phyloP scores from a whole-genome alignment of 1,284 basidiomycete genomes.

The Sporisorium scitamineum region DNA sequence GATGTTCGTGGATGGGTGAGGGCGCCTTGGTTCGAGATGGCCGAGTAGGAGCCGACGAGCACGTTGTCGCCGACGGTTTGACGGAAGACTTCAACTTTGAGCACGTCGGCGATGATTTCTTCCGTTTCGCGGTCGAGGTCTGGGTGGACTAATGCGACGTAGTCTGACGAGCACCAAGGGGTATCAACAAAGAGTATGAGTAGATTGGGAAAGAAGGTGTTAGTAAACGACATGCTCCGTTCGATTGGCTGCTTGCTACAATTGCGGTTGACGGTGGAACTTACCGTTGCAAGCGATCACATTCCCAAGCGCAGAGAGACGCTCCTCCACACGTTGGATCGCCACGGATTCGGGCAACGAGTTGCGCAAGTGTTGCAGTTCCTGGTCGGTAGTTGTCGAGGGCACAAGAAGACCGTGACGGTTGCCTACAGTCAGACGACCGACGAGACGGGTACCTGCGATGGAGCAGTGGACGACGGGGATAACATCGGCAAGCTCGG shows the following conservation, averaged over 20 bases:
- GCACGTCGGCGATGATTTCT: constrained; percentile 98
- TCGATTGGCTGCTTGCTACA: no score
- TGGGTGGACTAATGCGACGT: constrained; percentile 73
- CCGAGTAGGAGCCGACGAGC: constrained; percentile 94
- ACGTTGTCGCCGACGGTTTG: constrained; percentile 98
- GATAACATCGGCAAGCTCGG: constrained; percentile 90
- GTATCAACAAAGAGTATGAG: background rate
- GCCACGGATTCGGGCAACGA: constrained; percentile 91
- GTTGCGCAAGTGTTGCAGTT: constrained; percentile 96
- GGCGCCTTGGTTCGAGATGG: constrained; percentile 94
- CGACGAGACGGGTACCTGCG: constrained; percentile 92
- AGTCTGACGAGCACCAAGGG: constrained; percentile 56
- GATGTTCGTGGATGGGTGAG: constrained; percentile 97
- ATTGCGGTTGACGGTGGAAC: no score
- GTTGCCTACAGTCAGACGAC: constrained; percentile 88
- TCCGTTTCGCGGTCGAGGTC: constrained; percentile 99
- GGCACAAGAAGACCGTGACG: constrained; percentile 95
- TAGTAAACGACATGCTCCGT: background rate
- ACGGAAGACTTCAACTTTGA: constrained; percentile 98
- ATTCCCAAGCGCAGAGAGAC: constrained; percentile 94
- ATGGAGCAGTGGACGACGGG: constrained; percentile 98
- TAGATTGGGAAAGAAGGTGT: background rate
- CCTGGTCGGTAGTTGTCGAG: constrained; percentile 94
- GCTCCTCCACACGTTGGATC: constrained; percentile 96
- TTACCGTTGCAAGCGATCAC: constrained; percentile 96